Percentiles rank a stretch among this genome's conserved stretches.
These are phyloP conservation scores for Aphanomyces invadans DNA, from an alignment of 352 stramenopile genomes.

Conservation along the genomic window DNA sequence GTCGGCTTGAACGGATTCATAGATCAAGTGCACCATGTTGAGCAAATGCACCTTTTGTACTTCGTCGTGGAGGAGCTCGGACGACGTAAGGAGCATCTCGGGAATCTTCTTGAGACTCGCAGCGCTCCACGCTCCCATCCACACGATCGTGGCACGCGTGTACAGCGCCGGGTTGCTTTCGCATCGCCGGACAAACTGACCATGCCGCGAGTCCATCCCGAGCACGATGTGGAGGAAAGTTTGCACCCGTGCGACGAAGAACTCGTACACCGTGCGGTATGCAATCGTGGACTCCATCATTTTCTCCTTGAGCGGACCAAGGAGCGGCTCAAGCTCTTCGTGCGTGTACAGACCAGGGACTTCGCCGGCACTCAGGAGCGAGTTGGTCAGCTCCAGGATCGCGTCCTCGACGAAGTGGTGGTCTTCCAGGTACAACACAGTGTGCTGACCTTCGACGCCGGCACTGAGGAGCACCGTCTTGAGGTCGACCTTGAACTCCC, in stretches of 20 bases:
- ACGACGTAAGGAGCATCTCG: constrained; percentile 47
- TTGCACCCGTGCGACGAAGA: constrained; percentile 87
- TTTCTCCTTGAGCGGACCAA: constrained; percentile 83
- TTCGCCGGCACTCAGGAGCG: constrained; percentile 85
- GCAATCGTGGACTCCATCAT: constrained; percentile 77
- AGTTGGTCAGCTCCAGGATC: constrained; percentile 90
- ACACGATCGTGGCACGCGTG: constrained; percentile 85
- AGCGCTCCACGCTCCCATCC: constrained; percentile 89
- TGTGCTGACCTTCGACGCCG: constrained; percentile 71
- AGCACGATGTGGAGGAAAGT: constrained; percentile 86
- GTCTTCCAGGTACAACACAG: constrained; percentile 90
- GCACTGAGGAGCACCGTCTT: constrained; percentile 85
- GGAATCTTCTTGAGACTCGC: constrained; percentile 71
- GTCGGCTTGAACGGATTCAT: constrained; percentile 56
- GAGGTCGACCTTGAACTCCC: constrained; percentile 81
- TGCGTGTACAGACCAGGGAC: constrained; percentile 90
- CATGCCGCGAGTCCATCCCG: constrained; percentile 57
- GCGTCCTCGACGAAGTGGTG: constrained; percentile 86
- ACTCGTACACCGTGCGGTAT: constrained; percentile 87
- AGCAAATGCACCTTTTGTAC: constrained; percentile 39
- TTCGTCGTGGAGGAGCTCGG: constrained; percentile 47
- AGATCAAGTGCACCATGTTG: constrained; percentile 39
- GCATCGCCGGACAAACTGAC: constrained; percentile 79
- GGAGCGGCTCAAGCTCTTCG: constrained; percentile 90
- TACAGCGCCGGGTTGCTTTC: constrained; percentile 92